phyloP scores from a whole-genome alignment of 2,329 filamentous ascomycete species.

The Metarhizium sp. region DNA sequence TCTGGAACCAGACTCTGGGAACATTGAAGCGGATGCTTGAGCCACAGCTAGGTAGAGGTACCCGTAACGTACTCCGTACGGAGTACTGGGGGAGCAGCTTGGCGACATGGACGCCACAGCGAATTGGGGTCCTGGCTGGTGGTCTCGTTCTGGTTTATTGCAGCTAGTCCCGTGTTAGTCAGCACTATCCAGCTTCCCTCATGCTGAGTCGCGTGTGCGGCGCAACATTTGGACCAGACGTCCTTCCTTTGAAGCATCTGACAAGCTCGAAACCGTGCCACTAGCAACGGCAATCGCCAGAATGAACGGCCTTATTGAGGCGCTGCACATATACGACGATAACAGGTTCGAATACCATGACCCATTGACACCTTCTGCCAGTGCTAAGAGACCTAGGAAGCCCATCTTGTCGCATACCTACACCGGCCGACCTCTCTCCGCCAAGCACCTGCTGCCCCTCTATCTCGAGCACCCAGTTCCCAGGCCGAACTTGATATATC shows the following conservation, averaged over 20 bases:
- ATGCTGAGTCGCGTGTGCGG: neutral
- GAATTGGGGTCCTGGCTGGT: no score
- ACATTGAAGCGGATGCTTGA: no score
- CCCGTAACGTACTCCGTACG: no score
- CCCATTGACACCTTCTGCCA: neutral
- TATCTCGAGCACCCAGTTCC: constrained; percentile 77
- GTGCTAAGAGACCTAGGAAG: constrained; percentile 46
- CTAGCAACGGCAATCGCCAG: constrained; percentile 23
- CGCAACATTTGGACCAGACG: neutral
- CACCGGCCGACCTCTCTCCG: constrained; percentile 68
- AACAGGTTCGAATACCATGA: constrained; percentile 56
- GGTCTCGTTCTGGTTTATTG: no score
- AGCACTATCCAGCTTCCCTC: neutral
- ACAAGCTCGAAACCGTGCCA: neutral
- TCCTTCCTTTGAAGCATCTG: neutral
- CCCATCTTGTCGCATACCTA: constrained; percentile 85
- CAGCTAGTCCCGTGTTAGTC: neutral
- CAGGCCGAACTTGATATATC: constrained; percentile 77
- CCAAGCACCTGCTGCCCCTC: constrained; percentile 68
- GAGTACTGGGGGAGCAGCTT: no score
- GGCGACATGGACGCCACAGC: no score
- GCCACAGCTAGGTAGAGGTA: no score
- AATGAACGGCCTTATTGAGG: constrained; percentile 86
- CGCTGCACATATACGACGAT: constrained; percentile 94
- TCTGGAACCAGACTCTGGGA: no score